A percentile compares a stretch with the other conserved stretches of the same genome.
These are phyloP conservation scores for Pseudogymnoascus sp. DNA, from an alignment of 2,329 filamentous ascomycete species.

Conservation along the genomic window DNA sequence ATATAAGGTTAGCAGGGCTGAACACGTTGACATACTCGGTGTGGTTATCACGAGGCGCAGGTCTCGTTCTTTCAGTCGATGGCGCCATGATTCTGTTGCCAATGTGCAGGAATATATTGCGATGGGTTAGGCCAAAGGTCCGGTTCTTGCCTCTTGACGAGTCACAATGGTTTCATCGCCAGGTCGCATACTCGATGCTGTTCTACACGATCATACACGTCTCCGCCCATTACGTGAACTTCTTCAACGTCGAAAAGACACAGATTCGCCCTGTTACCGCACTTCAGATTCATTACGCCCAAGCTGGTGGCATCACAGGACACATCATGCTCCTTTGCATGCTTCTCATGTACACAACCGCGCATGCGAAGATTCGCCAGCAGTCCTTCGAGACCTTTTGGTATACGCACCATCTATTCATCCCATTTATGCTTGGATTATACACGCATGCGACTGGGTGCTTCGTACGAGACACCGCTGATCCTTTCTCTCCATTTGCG, in stretches of 20 bases:
- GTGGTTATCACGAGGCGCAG: slow-evolving; percentile 92
- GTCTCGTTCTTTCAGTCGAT: slow-evolving; percentile 77
- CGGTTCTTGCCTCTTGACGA: slow-evolving; percentile 90
- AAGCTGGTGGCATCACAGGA: slow-evolving; percentile 86
- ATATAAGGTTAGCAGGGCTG: slow-evolving; percentile 63
- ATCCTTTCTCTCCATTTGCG: slow-evolving; percentile 75
- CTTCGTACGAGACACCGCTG: slow-evolving; percentile 78
- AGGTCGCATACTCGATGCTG: slow-evolving; percentile 83
- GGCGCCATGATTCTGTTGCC: slow-evolving; percentile 82
- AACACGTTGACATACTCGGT: slow-evolving; percentile 83
- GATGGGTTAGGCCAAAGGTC: slow-evolving; percentile 77
- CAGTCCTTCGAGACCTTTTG: slow-evolving; percentile 98
- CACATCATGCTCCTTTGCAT: slow-evolving; percentile 99
- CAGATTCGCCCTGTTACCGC: slow-evolving; percentile 77
- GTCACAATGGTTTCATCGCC: slow-evolving; percentile 92
- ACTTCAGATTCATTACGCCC: slow-evolving; percentile 82
- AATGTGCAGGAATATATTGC: slow-evolving; percentile 86
- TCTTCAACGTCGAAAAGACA: slow-evolving; percentile 85
- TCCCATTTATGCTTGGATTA: slow-evolving; percentile 85
- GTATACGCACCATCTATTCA: slow-evolving; percentile 98
- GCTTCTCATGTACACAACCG: slow-evolving; percentile 95
- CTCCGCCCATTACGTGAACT: slow-evolving; percentile 88
- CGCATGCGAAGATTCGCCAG: slow-evolving; percentile 86
- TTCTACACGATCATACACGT: slow-evolving; percentile 76
- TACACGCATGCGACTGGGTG: slow-evolving; percentile 96